phyloP scores from a whole-genome alignment of 2,329 filamentous ascomycete genomes.

The Apiospora aurea region DNA sequence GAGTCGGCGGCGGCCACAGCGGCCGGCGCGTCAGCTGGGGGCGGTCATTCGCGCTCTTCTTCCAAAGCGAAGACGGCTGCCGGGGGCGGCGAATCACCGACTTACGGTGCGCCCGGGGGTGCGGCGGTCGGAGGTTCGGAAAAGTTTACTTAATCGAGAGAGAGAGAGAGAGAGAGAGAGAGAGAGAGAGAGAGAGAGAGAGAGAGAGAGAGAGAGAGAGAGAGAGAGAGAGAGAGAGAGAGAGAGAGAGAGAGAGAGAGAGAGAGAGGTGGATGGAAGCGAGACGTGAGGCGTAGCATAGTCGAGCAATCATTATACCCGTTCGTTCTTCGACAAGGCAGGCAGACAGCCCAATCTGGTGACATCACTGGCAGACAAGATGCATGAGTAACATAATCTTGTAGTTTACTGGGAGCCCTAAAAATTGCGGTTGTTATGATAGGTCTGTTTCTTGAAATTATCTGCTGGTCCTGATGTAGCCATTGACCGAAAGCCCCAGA shows the following conservation, averaged over 20 bases:
- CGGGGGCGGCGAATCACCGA: neutral
- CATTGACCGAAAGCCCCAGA: neutral
- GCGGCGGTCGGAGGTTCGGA: neutral
- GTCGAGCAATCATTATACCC: constrained; percentile 12
- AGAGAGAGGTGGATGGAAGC: neutral
- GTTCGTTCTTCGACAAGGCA: neutral
- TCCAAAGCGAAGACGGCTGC: neutral
- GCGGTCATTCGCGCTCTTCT: neutral
- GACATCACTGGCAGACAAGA: too few relatives aligned
- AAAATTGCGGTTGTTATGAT: too few relatives aligned
- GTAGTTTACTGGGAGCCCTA: neutral
- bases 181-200: too few relatives aligned
- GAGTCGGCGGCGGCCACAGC: constrained; percentile 21
- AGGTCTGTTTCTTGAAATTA: neutral
- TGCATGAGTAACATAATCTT: too few relatives aligned
- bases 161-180: too few relatives aligned
- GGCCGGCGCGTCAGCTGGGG: neutral
- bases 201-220: too few relatives aligned
- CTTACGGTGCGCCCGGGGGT: neutral
- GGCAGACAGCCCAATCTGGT: neutral
- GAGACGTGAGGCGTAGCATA: neutral
- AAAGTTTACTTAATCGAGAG: neutral
- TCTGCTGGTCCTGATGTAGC: neutral
- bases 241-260: too few relatives aligned
- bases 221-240: too few relatives aligned